Evolutionary conservation across 2,329 filamentous ascomycete genomes (phyloP).

Genomic region (Emergomyces orientalis): DNA sequence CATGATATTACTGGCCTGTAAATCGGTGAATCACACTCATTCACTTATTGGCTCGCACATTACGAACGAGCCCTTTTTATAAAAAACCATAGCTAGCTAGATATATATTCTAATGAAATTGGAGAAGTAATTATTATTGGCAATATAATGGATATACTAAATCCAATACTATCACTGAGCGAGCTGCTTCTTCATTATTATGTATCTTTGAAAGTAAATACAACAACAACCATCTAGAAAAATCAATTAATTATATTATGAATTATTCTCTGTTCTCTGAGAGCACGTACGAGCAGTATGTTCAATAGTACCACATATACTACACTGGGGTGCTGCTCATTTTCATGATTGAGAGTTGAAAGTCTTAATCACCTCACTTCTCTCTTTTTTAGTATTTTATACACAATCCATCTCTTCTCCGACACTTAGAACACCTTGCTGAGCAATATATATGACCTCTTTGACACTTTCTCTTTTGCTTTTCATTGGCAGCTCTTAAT

Average conservation of each 20-base stretch:
- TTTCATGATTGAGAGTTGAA: slow-evolving; percentile 1
- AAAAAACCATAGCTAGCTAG: too few species aligned
- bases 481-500: slow-evolving; percentile 10
- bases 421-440: slow-evolving; percentile 4
- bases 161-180: background rate
- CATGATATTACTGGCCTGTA: too few species aligned
- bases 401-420: slow-evolving; percentile 2
- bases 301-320: slow-evolving; percentile 1
- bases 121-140: too few species aligned
- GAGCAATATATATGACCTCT: slow-evolving; percentile 7
- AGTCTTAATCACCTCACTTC: background rate
- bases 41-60: too few species aligned
- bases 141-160: too few species aligned
- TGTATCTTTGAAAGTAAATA: background rate
- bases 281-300: background rate
- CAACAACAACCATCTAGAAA: background rate
- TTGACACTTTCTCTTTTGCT: slow-evolving; percentile 10
- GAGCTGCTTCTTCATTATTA: background rate
- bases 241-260: slow-evolving; percentile 1
- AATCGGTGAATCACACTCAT: too few species aligned
- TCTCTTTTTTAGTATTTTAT: background rate
- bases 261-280: background rate
- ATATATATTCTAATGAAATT: too few species aligned
- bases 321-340: background rate
- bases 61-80: too few species aligned